Conservation (phyloP, 2,329 filamentous ascomycete genomes). For the Hypoxylon sp. region DNA sequence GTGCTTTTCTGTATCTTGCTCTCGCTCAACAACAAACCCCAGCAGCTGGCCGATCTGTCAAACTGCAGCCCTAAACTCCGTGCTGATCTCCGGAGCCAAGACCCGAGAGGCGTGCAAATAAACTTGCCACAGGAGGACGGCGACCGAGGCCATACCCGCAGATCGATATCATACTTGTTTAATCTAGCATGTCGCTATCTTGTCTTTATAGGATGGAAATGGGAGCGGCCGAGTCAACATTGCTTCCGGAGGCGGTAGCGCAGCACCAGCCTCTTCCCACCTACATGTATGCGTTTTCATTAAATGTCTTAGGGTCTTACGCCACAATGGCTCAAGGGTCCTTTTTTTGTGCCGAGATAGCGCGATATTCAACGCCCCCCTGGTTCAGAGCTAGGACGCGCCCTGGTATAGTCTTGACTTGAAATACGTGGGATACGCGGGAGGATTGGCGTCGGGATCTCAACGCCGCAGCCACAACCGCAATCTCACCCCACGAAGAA, state of each 20-base stretch:
- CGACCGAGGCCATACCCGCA: constrained; percentile 32
- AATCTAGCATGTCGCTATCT: constrained; percentile 18
- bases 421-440: constrained; percentile 26
- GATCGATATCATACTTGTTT: constrained; percentile 43
- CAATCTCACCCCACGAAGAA: constrained; percentile 23
- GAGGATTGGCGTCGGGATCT: constrained; percentile 37
- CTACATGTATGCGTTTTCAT: constrained; percentile 23
- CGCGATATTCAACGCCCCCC: constrained; percentile 26
- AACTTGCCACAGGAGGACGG: constrained; percentile 18
- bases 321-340: constrained; percentile 34
- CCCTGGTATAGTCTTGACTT: constrained; percentile 19
- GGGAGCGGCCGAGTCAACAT: constrained; percentile 16
- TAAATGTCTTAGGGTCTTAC: constrained; percentile 26
- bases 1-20: constrained; percentile 12
- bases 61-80: constrained; percentile 43
- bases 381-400: constrained; percentile 20
- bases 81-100: constrained; percentile 42
- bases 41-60: constrained; percentile 34
- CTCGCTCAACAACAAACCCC: not conserved
- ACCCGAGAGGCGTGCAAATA: constrained; percentile 33
- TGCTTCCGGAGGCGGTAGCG: constrained; percentile 19
- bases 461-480: constrained; percentile 32
- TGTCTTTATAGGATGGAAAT: constrained; percentile 7
- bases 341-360: constrained; percentile 28
- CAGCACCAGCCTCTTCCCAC: constrained; percentile 30